phyloP scores from a whole-genome alignment of 2,329 filamentous ascomycete species.

The Periconia digitata region DNA sequence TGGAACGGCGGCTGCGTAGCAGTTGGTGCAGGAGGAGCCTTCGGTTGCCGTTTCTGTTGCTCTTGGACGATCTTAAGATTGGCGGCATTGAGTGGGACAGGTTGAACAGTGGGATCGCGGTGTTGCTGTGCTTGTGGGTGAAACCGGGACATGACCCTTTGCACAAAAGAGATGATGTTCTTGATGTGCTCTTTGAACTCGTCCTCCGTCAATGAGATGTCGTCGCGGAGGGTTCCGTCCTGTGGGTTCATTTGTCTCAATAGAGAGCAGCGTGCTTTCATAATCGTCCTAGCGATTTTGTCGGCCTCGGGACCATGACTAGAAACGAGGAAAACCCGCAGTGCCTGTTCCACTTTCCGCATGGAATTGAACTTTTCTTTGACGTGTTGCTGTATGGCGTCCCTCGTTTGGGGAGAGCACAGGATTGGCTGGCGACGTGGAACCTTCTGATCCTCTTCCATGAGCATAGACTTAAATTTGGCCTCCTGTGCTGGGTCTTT shows the following conservation, averaged over 20 bases:
- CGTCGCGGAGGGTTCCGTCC: slow-evolving; percentile 30
- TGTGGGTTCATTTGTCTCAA: slow-evolving; percentile 31
- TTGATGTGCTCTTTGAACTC: slow-evolving; percentile 30
- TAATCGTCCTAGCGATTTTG: slow-evolving; percentile 26
- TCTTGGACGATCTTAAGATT: slow-evolving; percentile 46
- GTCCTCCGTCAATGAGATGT: slow-evolving; percentile 29
- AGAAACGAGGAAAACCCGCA: slow-evolving; percentile 32
- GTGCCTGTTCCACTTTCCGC: slow-evolving; percentile 33
- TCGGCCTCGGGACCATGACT: slow-evolving; percentile 30
- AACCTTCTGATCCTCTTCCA: slow-evolving; percentile 31
- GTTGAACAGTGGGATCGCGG: slow-evolving; percentile 13
- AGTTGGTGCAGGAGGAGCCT: slow-evolving; percentile 52
- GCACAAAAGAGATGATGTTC: slow-evolving; percentile 29
- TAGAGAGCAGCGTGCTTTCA: slow-evolving; percentile 25
- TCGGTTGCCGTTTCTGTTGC: slow-evolving; percentile 50
- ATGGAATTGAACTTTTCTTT: slow-evolving; percentile 27
- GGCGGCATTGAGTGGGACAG: slow-evolving; percentile 39
- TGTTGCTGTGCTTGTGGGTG: slow-evolving; percentile 16
- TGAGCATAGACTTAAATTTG: slow-evolving; percentile 29
- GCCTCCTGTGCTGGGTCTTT: slow-evolving; percentile 27
- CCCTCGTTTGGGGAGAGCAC: slow-evolving; percentile 23
- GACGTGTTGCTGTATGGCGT: slow-evolving; percentile 27
- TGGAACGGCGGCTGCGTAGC: slow-evolving; percentile 56
- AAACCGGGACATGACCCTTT: slow-evolving; percentile 29
- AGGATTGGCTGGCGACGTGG: slow-evolving; percentile 23